Evolutionary conservation across 495 filamentous ascomycete genomes (phyloP).

Genomic region (Penicillium subrubescens): DNA sequence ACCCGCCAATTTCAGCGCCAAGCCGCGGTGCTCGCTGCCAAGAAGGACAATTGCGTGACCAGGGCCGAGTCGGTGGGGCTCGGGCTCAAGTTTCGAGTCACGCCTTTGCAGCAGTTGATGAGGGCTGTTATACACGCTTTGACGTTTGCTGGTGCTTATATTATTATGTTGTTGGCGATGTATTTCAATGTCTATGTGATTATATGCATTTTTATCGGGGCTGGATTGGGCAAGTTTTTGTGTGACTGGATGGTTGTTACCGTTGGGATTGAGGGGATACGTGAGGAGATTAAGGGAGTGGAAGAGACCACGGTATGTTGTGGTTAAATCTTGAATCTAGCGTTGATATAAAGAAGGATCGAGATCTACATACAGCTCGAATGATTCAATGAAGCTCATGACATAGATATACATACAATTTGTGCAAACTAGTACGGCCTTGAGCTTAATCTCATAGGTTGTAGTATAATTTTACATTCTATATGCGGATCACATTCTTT

Average conservation of each 20-base stretch:
- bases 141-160: conserved; percentile 66
- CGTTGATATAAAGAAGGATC: neutral
- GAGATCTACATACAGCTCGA: neutral
- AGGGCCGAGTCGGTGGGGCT: conserved; percentile 2
- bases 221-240: conserved; percentile 56
- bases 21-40: conserved; percentile 24
- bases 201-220: conserved; percentile 61
- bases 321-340: conserved; percentile 15
- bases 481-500: too few relatives aligned
- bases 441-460: too few relatives aligned
- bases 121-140: conserved; percentile 60
- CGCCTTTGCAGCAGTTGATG: conserved; percentile 55
- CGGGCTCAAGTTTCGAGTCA: conserved; percentile 44
- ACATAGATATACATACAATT: neutral
- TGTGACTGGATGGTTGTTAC: conserved; percentile 51
- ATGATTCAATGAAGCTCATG: neutral
- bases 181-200: conserved; percentile 65
- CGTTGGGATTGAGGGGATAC: neutral
- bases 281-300: conserved; percentile 9
- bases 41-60: conserved; percentile 11
- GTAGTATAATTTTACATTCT: too few relatives aligned
- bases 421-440: too few relatives aligned
- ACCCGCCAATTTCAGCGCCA: conserved; percentile 44
- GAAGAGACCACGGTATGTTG: conserved; percentile 32
- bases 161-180: conserved; percentile 65